Base-by-base conservation (phyloP, 169 alveolate genomes). In the Eimeria falciformis region DNA sequence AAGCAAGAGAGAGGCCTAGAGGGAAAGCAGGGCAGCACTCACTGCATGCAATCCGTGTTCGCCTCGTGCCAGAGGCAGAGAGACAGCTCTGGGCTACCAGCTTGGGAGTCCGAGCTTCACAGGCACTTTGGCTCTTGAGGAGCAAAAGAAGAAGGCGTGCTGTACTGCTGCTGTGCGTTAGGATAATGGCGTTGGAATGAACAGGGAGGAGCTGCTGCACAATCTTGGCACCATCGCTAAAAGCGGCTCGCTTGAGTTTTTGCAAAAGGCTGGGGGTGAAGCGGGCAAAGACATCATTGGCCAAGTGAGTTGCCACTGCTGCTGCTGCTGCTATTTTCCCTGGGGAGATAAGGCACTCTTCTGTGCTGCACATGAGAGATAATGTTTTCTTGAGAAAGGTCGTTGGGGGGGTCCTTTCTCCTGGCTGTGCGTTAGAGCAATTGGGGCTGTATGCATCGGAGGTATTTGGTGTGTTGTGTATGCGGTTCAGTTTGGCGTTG, bases 111-210 rank as follows among this genome's bases (percentile, higher is more conserved):
- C 0, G 2, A 33, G 40, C 40, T 33, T 2, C 40, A 33, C 40
- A 33, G 40, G 40, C 40, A 1, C 40, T 0, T 33, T 33, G 40
- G 40, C 2, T 33, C 2, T 33, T 33, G 40, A 33, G 40, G 40
- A 2, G 40, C 0, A 33, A 33, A 33, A 33, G 2, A 0, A 0
- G 40, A 33, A 33, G 40, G 37, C 12, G 43, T 25, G 43, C 46
- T 25, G 23, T 68, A 47, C 79, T 68, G 47, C 79, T 27, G 79
- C 79, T 68, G 50, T 69, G 25, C 40, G 23, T 69, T 97, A 97
- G 96, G 99, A 99, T 94, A 97, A 99, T 56, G 99, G 99, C 93
- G 98, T 99, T 92, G 99, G 99, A 93, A 99, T 99, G 99, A 98
- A 99, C 91, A 98, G 97, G 96, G 98, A 98, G 91, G 99, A 99